A percentile compares a stretch with the other conserved stretches of the same genome.
Conservation (phyloP, 495 filamentous ascomycete genomes). For the Letharia lupina region DNA sequence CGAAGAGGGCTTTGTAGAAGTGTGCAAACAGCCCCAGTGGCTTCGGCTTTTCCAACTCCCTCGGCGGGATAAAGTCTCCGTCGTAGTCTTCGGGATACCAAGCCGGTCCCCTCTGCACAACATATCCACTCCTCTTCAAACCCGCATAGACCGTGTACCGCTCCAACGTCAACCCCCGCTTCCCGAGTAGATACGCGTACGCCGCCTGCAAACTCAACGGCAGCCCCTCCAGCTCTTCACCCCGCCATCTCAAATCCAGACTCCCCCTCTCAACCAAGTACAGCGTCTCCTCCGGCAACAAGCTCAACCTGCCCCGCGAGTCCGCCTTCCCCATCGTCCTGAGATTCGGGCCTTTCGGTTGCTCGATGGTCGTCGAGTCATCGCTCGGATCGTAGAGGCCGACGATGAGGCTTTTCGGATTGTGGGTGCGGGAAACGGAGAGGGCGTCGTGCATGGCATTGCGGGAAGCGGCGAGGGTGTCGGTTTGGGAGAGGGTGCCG, state of each 20-base stretch:
- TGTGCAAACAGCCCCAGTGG: constrained; percentile 33
- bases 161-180: constrained; percentile 61
- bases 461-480: constrained; percentile 69
- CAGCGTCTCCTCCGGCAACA: constrained; percentile 87
- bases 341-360: constrained; percentile 45
- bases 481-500: constrained; percentile 69
- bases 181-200: constrained; percentile 69
- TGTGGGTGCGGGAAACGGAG: constrained; percentile 58
- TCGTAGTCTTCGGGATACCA: constrained; percentile 57
- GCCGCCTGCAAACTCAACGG: constrained; percentile 86
- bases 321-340: constrained; percentile 51
- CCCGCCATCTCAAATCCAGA: constrained; percentile 77
- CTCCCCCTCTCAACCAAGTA: constrained; percentile 81
- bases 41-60: constrained; percentile 1
- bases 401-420: constrained; percentile 43
- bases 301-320: constrained; percentile 55
- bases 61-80: background rate
- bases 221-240: constrained; percentile 47
- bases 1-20: constrained; percentile 35
- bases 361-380: constrained; percentile 30
- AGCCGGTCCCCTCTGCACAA: constrained; percentile 56
- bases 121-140: constrained; percentile 76
- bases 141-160: constrained; percentile 79
- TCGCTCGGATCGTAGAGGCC: constrained; percentile 49
- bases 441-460: constrained; percentile 86